phyloP scores from a whole-genome alignment of 2,329 filamentous ascomycete species.

The Tolypocladium ophioglossoides region DNA sequence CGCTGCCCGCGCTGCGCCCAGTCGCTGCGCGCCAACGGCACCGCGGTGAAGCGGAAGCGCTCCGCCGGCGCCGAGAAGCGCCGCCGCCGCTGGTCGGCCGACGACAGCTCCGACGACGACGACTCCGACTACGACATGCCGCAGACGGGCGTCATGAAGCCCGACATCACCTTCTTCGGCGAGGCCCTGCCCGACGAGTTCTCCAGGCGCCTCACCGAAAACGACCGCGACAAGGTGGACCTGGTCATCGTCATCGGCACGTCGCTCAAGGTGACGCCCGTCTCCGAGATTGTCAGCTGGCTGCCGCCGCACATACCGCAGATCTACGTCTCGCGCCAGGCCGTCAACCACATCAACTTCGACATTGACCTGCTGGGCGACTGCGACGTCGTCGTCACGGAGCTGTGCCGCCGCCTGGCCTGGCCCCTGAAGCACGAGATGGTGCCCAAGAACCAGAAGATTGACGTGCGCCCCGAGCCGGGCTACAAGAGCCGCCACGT shows the following conservation, averaged over 20 bases:
- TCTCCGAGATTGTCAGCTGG: slow-evolving; percentile 80
- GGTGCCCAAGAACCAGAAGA: slow-evolving; percentile 56
- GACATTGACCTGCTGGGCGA: slow-evolving; percentile 95
- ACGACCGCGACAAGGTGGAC: slow-evolving; percentile 72
- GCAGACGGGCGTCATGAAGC: slow-evolving; percentile 77
- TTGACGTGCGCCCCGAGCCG: slow-evolving; percentile 38
- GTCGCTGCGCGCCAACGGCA: slow-evolving; percentile 27
- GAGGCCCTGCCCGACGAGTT: slow-evolving; percentile 82
- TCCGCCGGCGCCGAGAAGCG: slow-evolving; percentile 23
- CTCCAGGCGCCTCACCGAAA: slow-evolving; percentile 65
- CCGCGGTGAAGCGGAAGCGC: slow-evolving; percentile 27
- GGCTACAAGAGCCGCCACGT: slow-evolving; percentile 25
- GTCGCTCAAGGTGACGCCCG: slow-evolving; percentile 88
- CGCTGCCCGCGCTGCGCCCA: slow-evolving; percentile 63
- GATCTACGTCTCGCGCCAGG: slow-evolving; percentile 79
- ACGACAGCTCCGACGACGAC: slow-evolving; percentile 33
- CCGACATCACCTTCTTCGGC: slow-evolving; percentile 97
- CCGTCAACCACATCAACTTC: slow-evolving; percentile 83
- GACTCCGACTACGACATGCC: slow-evolving; percentile 46
- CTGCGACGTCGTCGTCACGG: slow-evolving; percentile 81
- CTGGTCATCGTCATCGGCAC: slow-evolving; percentile 94
- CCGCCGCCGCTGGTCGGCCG: slow-evolving; percentile 25
- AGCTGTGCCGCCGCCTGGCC: slow-evolving; percentile 70
- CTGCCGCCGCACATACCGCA: slow-evolving; percentile 74
- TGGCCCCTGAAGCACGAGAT: slow-evolving; percentile 79